Percentiles rank a stretch among this genome's conserved stretches.
phyloP scores from a whole-genome alignment of 2,329 filamentous ascomycete species.

The Lecanicillium sp. region DNA sequence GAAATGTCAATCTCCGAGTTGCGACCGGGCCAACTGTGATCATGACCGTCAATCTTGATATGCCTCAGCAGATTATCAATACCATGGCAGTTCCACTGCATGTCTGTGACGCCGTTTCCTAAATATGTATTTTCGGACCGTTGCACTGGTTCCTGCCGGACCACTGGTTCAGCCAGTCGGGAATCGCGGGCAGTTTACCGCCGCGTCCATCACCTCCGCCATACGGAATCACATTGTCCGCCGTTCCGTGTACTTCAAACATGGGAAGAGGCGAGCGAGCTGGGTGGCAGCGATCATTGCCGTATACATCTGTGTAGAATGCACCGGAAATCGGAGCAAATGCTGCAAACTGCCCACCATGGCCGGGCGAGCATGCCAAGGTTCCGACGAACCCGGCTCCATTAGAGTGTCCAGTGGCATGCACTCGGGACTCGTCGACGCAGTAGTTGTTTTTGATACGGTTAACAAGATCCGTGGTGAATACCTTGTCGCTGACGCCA shows the following conservation, averaged over 20 bases:
- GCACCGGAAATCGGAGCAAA: conserved; percentile 33
- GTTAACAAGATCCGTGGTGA: conserved; percentile 34
- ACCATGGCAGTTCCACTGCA: conserved; percentile 11
- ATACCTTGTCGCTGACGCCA: conserved; percentile 28
- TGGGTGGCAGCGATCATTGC: conserved; percentile 22
- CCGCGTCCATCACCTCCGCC: conserved; percentile 30
- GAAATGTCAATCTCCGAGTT: conserved; percentile 1
- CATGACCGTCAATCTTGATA: conserved; percentile 12
- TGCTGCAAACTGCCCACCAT: conserved; percentile 30
- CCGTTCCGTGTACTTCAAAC: conserved; percentile 42
- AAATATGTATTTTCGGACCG: conserved; percentile 3
- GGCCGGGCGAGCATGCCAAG: conserved; percentile 29
- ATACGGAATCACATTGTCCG: conserved; percentile 38
- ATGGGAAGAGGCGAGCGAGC: conserved; percentile 35
- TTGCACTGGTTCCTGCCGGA: conserved; percentile 17
- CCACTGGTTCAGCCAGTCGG: conserved; percentile 31
- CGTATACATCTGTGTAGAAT: conserved; percentile 29
- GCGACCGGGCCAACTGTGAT: conserved; percentile 10
- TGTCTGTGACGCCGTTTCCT: conserved; percentile 10
- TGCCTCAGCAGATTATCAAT: conserved; percentile 11
- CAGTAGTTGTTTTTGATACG: conserved; percentile 28
- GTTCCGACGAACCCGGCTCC: conserved; percentile 35
- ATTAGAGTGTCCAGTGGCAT: conserved; percentile 36
- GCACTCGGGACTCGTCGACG: conserved; percentile 32
- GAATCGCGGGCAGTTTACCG: conserved; percentile 35